Conservation (phyloP, 2,329 filamentous ascomycete species). For the Talaromyces sp. region DNA sequence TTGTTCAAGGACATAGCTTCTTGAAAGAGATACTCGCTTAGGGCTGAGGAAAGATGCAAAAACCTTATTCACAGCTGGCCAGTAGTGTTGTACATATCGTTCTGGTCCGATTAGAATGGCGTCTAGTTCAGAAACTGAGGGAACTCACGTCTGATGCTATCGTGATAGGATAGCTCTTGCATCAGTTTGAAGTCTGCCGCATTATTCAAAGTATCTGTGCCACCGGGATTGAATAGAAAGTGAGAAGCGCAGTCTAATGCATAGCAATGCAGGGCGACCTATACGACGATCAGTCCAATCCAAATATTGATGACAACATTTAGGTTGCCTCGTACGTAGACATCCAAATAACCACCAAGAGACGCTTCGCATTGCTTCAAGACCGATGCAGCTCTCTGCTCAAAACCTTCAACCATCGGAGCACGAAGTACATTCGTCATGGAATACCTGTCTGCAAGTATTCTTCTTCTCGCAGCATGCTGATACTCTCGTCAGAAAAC, state of each 20-base stretch:
- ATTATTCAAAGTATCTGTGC: constrained; percentile 58
- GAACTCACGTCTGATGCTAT: constrained; percentile 62
- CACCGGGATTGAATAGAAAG: constrained; percentile 66
- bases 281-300: background rate
- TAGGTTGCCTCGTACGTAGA: constrained; percentile 52
- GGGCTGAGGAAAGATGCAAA: constrained; percentile 6
- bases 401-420: constrained; percentile 56
- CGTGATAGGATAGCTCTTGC: constrained; percentile 65
- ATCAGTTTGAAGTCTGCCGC: constrained; percentile 62
- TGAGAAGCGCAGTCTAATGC: constrained; percentile 67
- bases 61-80: constrained; percentile 5
- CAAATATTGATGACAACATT: background rate
- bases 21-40: constrained; percentile 1
- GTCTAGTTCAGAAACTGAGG: too few species aligned
- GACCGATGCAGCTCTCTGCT: constrained; percentile 56
- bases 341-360: constrained; percentile 51
- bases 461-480: constrained; percentile 62
- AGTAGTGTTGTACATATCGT: constrained; percentile 42
- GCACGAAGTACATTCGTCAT: constrained; percentile 64
- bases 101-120: constrained; percentile 3
- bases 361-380: constrained; percentile 51
- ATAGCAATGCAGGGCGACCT: constrained; percentile 59
- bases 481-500: constrained; percentile 27
- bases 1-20: constrained; percentile 11
- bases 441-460: constrained; percentile 65